A percentile compares a stretch with the other conserved stretches of the same genome.
phyloP scores from a whole-genome alignment of 148 eudicot genomes.

The Simmondsia chinensis region DNA sequence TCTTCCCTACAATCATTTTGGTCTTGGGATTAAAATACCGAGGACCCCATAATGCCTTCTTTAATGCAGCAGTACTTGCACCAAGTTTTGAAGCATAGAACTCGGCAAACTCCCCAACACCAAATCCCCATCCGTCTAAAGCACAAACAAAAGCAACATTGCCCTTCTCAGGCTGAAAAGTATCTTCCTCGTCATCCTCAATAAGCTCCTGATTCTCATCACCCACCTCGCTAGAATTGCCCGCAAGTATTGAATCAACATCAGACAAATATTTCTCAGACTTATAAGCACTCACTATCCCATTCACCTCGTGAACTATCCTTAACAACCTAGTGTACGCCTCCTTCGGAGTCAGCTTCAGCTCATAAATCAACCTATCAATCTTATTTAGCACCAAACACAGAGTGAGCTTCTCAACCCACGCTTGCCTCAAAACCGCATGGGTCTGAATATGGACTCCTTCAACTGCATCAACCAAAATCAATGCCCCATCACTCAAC shows the following conservation, averaged over 20 bases:
- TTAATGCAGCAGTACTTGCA: slow-evolving; percentile 36
- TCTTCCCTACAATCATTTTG: slow-evolving; percentile 62
- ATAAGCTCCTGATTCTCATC: slow-evolving; percentile 42
- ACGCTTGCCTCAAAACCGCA: slow-evolving; percentile 89
- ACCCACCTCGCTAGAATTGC: slow-evolving; percentile 30
- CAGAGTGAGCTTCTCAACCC: slow-evolving; percentile 88
- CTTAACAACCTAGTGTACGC: slow-evolving; percentile 62
- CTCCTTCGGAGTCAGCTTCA: slow-evolving; percentile 78
- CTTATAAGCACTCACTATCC: slow-evolving; percentile 71
- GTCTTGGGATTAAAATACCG: slow-evolving; percentile 65
- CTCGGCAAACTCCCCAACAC: slow-evolving; percentile 68
- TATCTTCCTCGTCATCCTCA: slow-evolving; percentile 87
- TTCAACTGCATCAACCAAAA: slow-evolving; percentile 88
- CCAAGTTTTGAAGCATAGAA: slow-evolving; percentile 68
- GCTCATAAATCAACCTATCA: slow-evolving; percentile 77
- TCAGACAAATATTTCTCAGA: slow-evolving; percentile 92
- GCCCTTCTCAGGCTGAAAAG: slow-evolving; percentile 90
- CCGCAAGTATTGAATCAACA: slow-evolving; percentile 75
- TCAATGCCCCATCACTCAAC: slow-evolving; percentile 84
- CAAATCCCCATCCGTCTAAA: slow-evolving; percentile 93
- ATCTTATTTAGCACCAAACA: slow-evolving; percentile 91
- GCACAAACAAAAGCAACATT: slow-evolving; percentile 94
- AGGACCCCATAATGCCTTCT: slow-evolving; percentile 84
- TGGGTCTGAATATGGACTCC: slow-evolving; percentile 99
- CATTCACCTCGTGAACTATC: slow-evolving; percentile 91